Evolutionary conservation across 1,284 basidiomycete species (phyloP).

Genomic region (Ustilago crameri): DNA sequence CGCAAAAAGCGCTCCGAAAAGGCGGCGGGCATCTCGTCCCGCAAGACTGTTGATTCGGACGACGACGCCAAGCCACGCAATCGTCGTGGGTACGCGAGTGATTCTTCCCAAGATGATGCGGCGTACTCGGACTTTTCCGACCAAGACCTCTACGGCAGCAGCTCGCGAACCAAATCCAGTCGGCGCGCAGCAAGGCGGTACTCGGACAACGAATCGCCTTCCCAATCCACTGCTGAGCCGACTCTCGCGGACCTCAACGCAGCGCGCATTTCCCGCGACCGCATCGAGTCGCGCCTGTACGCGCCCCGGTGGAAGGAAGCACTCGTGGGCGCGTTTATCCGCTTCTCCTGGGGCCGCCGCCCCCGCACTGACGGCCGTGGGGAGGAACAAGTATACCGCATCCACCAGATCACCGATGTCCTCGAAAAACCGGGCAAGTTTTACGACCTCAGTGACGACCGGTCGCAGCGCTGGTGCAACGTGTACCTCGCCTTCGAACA

Average conservation of each 20-base stretch:
- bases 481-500: slow-evolving; percentile 52
- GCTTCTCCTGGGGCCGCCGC: slow-evolving; percentile 59
- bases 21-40: slow-evolving; percentile 30
- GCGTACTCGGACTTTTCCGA: neutral
- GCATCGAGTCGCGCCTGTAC: slow-evolving; percentile 76
- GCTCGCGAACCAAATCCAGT: neutral
- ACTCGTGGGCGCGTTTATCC: slow-evolving; percentile 74
- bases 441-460: slow-evolving; percentile 77
- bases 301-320: slow-evolving; percentile 82
- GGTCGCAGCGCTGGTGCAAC: slow-evolving; percentile 54
- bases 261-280: slow-evolving; percentile 75
- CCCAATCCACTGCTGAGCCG: slow-evolving; percentile 47
- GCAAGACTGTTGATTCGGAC: slow-evolving; percentile 18
- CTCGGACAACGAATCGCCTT: slow-evolving; percentile 13
- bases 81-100: slow-evolving; percentile 8
- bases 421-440: slow-evolving; percentile 73
- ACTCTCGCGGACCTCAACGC: slow-evolving; percentile 74
- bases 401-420: slow-evolving; percentile 79
- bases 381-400: slow-evolving; percentile 78
- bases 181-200: neutral
- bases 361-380: slow-evolving; percentile 72
- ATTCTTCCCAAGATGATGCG: neutral
- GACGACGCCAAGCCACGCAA: slow-evolving; percentile 30
- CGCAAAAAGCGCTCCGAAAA: slow-evolving; percentile 53
- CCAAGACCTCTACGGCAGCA: neutral